Percentiles rank a stretch among this genome's conserved stretches.
Conservation (phyloP, 192 early-diverging fungal genomes). For the Pilobolus umbonatus region DNA sequence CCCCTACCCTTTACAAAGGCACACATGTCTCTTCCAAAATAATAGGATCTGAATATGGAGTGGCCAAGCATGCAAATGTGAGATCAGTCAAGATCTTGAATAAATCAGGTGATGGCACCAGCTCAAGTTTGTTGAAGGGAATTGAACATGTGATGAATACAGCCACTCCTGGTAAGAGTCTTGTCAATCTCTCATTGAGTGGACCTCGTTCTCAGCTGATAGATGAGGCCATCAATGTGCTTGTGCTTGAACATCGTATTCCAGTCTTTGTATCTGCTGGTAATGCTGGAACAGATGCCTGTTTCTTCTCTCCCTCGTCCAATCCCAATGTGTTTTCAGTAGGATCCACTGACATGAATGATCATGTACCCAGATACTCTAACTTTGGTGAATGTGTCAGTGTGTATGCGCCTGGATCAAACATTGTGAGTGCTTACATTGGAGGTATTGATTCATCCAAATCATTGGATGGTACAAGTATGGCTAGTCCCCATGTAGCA, state of each 20-base stretch:
- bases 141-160: slow-evolving; percentile 20
- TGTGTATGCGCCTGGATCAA: slow-evolving; percentile 57
- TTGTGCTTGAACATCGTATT: slow-evolving; percentile 32
- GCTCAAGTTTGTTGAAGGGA: slow-evolving; percentile 40
- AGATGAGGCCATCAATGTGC: slow-evolving; percentile 38
- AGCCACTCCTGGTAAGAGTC: slow-evolving; percentile 26
- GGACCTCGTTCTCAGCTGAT: slow-evolving; percentile 43
- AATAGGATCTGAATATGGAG: slow-evolving; percentile 48
- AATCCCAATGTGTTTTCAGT: slow-evolving; percentile 40
- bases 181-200: slow-evolving; percentile 61
- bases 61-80: slow-evolving; percentile 58
- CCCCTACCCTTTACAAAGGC: slow-evolving; percentile 4
- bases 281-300: slow-evolving; percentile 54
- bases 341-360: slow-evolving; percentile 37
- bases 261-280: slow-evolving; percentile 57
- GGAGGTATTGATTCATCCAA: slow-evolving; percentile 16
- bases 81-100: slow-evolving; percentile 58
- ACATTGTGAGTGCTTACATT: slow-evolving; percentile 43
- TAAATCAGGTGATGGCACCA: slow-evolving; percentile 45
- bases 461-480: slow-evolving; percentile 47
- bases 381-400: slow-evolving; percentile 54
- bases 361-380: slow-evolving; percentile 43
- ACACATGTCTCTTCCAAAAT: slow-evolving; percentile 29
- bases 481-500: slow-evolving; percentile 46
- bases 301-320: slow-evolving; percentile 47